A percentile compares a stretch with the other conserved stretches of the same genome.
Conservation (phyloP, 2,329 filamentous ascomycete species). For the Diaporthe longicolla region DNA sequence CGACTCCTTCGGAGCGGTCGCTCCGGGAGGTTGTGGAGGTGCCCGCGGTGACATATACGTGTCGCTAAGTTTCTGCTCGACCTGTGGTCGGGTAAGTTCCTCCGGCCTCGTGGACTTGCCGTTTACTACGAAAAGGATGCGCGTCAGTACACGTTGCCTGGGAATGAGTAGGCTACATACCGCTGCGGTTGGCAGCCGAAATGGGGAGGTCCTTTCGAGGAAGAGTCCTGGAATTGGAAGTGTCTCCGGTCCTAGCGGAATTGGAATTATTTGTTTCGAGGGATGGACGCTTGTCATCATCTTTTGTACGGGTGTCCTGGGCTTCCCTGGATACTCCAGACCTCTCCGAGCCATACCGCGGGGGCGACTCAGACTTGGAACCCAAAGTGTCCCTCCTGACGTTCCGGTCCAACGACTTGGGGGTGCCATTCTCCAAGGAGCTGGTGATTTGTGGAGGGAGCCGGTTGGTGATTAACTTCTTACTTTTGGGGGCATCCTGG, state of each 20-base stretch:
- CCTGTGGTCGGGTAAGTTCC: slow-evolving; percentile 49
- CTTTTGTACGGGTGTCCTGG: slow-evolving; percentile 70
- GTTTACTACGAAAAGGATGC: slow-evolving; percentile 51
- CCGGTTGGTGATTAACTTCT: slow-evolving; percentile 60
- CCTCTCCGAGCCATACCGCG: slow-evolving; percentile 54
- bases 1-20: slow-evolving; percentile 48
- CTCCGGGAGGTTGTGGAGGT: slow-evolving; percentile 64
- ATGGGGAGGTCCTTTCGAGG: slow-evolving; percentile 75
- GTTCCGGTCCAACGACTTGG: slow-evolving; percentile 55
- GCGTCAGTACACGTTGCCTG: slow-evolving; percentile 41
- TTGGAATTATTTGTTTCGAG: slow-evolving; percentile 59
- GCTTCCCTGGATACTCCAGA: slow-evolving; percentile 66
- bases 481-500: slow-evolving; percentile 83
- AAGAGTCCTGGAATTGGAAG: slow-evolving; percentile 63
- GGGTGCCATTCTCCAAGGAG: slow-evolving; percentile 54
- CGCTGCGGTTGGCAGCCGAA: slow-evolving; percentile 54
- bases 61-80: slow-evolving; percentile 62
- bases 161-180: slow-evolving; percentile 54
- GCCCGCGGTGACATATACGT: slow-evolving; percentile 72
- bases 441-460: slow-evolving; percentile 61
- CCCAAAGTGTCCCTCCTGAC: slow-evolving; percentile 54
- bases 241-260: slow-evolving; percentile 55
- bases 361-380: slow-evolving; percentile 51
- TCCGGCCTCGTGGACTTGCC: slow-evolving; percentile 50
- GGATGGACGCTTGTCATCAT: slow-evolving; percentile 64